Conservation (phyloP, 306 rosid genomes). For the Benincasa hispida region DNA sequence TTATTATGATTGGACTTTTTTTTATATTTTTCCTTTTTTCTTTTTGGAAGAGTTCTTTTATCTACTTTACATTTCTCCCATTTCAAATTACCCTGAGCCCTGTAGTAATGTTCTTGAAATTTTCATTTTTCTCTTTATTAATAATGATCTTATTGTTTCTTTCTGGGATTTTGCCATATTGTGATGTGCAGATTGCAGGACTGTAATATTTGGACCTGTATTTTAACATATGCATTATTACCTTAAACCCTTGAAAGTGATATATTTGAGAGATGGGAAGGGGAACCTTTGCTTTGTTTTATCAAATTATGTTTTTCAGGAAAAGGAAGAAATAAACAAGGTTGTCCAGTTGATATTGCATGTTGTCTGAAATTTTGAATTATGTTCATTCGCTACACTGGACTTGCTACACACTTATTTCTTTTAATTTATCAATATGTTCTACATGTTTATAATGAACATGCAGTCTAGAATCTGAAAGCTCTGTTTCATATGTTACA, state of each 20-base stretch:
- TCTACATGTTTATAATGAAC: background rate
- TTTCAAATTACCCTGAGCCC: background rate
- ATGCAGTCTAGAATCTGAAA: slow-evolving; percentile 35
- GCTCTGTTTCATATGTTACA: slow-evolving; percentile 51
- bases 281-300: background rate
- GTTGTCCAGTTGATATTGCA: background rate
- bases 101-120: background rate
- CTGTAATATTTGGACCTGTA: background rate
- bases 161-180: background rate
- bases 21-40: background rate
- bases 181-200: background rate
- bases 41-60: background rate
- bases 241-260: background rate
- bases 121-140: background rate
- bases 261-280: background rate
- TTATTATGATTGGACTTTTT: background rate
- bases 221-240: background rate
- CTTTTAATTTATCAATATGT: background rate
- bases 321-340: background rate
- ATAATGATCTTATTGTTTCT: background rate
- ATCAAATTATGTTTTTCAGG: background rate
- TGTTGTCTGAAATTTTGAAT: background rate
- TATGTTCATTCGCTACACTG: background rate
- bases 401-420: background rate
- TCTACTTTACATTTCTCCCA: background rate